phyloP scores from a whole-genome alignment of 1,139 yeast genomes.

The Sugiyamaella grinbergsii region DNA sequence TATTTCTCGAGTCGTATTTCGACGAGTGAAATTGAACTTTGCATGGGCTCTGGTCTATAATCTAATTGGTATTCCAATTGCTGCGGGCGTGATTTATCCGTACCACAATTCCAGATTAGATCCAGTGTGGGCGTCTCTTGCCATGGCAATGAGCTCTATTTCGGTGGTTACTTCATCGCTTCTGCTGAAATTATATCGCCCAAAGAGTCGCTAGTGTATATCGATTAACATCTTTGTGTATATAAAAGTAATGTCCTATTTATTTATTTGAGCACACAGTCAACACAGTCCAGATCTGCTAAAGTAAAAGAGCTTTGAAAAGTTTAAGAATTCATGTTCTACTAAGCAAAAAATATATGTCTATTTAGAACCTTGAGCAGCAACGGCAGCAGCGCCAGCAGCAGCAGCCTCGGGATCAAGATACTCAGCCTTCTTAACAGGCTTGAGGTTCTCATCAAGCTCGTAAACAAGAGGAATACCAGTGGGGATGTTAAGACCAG shows the following conservation, averaged over 20 bases:
- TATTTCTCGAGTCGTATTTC: constrained; percentile 68
- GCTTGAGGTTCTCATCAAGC: constrained; percentile 83
- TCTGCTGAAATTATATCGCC: constrained; percentile 46
- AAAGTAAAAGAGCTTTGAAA: no score
- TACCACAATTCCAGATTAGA: constrained; percentile 73
- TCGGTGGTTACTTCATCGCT: constrained; percentile 83
- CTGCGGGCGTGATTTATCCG: constrained; percentile 85
- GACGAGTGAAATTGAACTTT: constrained; percentile 74
- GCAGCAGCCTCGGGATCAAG: constrained; percentile 99
- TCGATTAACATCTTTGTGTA: neutral
- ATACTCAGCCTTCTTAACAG: constrained; percentile 92
- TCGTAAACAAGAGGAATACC: constrained; percentile 99
- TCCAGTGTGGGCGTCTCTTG: constrained; percentile 78
- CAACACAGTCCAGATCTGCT: no score
- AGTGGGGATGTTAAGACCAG: constrained; percentile 95
- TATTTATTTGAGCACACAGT: no score
- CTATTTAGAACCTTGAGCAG: constrained; percentile 75
- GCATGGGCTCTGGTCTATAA: constrained; percentile 89
- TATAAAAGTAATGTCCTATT: no score
- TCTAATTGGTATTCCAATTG: constrained; percentile 81
- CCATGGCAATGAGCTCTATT: constrained; percentile 90
- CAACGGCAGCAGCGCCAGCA: constrained; percentile 99
- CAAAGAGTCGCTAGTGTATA: constrained; percentile 11
- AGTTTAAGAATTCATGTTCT: no score
- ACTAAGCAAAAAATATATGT: neutral